Base-by-base conservation (phyloP, 2,329 filamentous ascomycete genomes). In the Sporothrix curviconia region DNA sequence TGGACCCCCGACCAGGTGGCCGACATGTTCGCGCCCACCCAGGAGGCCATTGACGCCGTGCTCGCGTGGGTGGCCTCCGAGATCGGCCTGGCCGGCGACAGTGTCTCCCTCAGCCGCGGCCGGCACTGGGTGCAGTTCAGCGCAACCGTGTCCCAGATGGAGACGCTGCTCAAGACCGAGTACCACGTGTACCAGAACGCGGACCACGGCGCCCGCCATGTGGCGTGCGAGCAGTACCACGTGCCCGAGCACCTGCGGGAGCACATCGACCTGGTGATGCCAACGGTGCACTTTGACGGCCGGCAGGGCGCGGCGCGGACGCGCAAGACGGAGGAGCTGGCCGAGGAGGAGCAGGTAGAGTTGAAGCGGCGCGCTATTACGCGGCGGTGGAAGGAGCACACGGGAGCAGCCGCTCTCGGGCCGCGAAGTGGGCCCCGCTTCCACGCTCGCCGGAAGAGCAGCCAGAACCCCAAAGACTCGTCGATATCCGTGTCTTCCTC, bases 81-180 rank as follows among this genome's bases (percentile, higher is more conserved):
- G 5, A 74, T 76, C 22, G 83, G 82, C 7, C 79, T 85, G 43
- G 64, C 72, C 17, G 65, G 67, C 2, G 69, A 71, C 3, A 73
- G 78, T 4, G 72, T 84, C 43, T 69, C 69, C 40, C 74, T 80
- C 43, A 79, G 80, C 0, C 71, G 73, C 42, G 76, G 76, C 28
- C 74, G 76, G 55, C 76, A 76, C 51, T 83, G 80, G 78, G 64
- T 83, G 19, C 69, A 73, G 11, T 82, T 84, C 64, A 74, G 81
- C 56, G 78, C 79, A 8, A 78, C 78, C 6, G 76, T 77, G 3
- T 69, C 73, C 36, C 77, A 84, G 65, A 74, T 78, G 6, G 80
- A 83, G 66, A 66, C 68, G 19, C 71, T 84, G 17, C 72, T 84
- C 49, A 73, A 75, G 62, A 76, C 80, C 7, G 70, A 79, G 58